Percentiles rank a stretch among this genome's conserved stretches.
These are phyloP conservation scores for Balakata baccata DNA, from an alignment of 345 rosid genomes.

Conservation along the genomic window DNA sequence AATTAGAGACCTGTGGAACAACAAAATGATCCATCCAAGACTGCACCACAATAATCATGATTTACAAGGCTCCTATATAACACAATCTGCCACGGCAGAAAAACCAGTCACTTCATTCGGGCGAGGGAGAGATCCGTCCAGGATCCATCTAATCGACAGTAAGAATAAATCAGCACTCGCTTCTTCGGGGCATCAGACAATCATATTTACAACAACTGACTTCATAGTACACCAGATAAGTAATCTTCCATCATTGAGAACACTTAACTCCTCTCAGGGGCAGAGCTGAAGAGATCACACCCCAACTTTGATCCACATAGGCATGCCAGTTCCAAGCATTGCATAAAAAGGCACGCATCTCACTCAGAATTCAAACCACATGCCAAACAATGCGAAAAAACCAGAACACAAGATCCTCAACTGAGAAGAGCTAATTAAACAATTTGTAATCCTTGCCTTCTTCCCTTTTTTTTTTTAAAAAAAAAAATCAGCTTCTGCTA, in stretches of 20 bases:
- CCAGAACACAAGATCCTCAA: background rate
- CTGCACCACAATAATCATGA: background rate
- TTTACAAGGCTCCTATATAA: background rate
- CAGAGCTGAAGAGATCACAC: background rate
- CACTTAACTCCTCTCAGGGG: background rate
- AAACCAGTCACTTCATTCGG: background rate
- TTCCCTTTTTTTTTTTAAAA: background rate
- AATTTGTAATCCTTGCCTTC: background rate
- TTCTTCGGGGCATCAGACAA: background rate
- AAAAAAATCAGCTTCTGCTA: background rate
- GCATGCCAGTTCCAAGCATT: conserved; percentile 7
- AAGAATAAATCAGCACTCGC: background rate
- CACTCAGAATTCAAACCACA: background rate
- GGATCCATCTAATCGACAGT: background rate
- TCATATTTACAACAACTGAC: background rate
- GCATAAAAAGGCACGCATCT: background rate
- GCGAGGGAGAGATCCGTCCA: background rate
- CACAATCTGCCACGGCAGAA: background rate
- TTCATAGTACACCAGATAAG: conserved; percentile 4
- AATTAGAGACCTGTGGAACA: background rate
- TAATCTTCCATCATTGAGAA: background rate
- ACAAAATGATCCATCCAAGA: background rate
- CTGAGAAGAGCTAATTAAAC: background rate
- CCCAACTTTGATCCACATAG: background rate
- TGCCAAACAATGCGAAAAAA: conserved; percentile 3